Base-by-base conservation (phyloP, 139 green algal genomes). In the Chlorella sp. region DNA sequence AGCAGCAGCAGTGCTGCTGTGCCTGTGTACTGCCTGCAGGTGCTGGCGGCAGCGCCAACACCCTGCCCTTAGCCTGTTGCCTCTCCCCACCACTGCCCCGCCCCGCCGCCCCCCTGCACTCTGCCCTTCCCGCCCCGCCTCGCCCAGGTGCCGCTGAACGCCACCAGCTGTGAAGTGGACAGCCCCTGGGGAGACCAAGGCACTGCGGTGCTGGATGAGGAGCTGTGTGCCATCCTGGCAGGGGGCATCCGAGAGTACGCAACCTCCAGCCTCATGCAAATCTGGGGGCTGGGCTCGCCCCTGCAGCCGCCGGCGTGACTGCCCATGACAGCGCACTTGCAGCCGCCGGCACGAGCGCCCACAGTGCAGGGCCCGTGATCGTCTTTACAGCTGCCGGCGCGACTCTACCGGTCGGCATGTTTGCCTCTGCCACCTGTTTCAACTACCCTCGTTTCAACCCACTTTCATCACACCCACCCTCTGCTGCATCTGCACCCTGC, bases 231-330 rank as follows among this genome's bases (percentile, higher is more conserved):
- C 64, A 34, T 70, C 30, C 64, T 70, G 32, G 64, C 32, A 14
- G 64, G 32, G 32, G 64, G 64, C 32, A 70, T 70, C 32, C 64
- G 64, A 14, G 22, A 41, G 7, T 70, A 70, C 20, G 64, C 32
- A 2, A 70, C 30, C 64, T 40, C 34, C 30, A 17, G 9, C 30
- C 64, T 70, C 30, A 40, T 70, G 14, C 30, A 38, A 28, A 70
- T 70, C 64, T 70, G 64, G 64, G 64, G 64, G 0, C 64, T 70
- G 64, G 64, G 64, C 64, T 70, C 64, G 64, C 64, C 64, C 64
- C 9, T 70, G n/a, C 32, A n/a, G 32, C 64, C 64, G 32, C 64
- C 64, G 3, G 64, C 64, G 32, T 70, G 32, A 41, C 28, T 3
- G 7, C 28, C 1, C 28, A 68, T 9, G 60, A 19, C 56, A 28